phyloP scores from a whole-genome alignment of 192 early-diverging fungal species.

The Coemansia erecta region DNA sequence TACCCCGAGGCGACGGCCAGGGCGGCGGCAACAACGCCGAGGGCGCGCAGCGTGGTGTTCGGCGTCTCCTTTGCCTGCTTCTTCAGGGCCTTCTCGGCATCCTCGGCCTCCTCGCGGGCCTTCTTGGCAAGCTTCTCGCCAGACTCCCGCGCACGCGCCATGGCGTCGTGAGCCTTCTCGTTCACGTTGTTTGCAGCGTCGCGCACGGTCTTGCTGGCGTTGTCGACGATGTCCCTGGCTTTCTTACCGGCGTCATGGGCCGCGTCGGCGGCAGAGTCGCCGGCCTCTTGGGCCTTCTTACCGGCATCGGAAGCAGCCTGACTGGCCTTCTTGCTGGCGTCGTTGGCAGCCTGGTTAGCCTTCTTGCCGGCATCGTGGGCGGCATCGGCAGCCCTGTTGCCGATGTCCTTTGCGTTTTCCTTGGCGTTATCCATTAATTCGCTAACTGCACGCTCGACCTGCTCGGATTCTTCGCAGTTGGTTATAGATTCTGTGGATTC shows the following conservation, averaged over 20 bases:
- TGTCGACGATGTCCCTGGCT: slow-evolving; percentile 36
- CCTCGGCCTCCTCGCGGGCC: slow-evolving; percentile 41
- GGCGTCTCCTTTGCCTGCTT: slow-evolving; percentile 33
- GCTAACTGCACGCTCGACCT: slow-evolving; percentile 24
- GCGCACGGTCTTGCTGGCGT: slow-evolving; percentile 45
- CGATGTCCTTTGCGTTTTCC: slow-evolving; percentile 14
- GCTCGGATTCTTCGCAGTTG: slow-evolving; percentile 22
- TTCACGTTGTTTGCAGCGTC: slow-evolving; percentile 32
- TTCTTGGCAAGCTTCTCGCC: slow-evolving; percentile 38
- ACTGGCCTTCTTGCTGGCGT: neutral
- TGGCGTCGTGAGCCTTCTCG: slow-evolving; percentile 35
- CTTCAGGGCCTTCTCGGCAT: slow-evolving; percentile 40
- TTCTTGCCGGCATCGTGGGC: slow-evolving; percentile 13
- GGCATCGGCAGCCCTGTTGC: slow-evolving; percentile 13
- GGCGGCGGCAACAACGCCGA: slow-evolving; percentile 41
- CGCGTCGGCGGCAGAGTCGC: slow-evolving; percentile 25
- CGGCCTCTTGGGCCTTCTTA: slow-evolving; percentile 13
- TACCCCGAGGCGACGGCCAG: slow-evolving; percentile 42
- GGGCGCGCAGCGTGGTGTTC: slow-evolving; percentile 18
- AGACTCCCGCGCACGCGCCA: slow-evolving; percentile 30
- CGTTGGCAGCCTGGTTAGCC: slow-evolving; percentile 7
- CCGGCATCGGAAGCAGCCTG: slow-evolving; percentile 7
- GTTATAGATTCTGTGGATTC: slow-evolving; percentile 7
- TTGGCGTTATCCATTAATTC: slow-evolving; percentile 28
- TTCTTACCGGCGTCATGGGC: slow-evolving; percentile 17